These are phyloP conservation scores for Gryganskiella cystojenkinii DNA, from an alignment of 192 early-diverging fungal species.

Conservation along the genomic window DNA sequence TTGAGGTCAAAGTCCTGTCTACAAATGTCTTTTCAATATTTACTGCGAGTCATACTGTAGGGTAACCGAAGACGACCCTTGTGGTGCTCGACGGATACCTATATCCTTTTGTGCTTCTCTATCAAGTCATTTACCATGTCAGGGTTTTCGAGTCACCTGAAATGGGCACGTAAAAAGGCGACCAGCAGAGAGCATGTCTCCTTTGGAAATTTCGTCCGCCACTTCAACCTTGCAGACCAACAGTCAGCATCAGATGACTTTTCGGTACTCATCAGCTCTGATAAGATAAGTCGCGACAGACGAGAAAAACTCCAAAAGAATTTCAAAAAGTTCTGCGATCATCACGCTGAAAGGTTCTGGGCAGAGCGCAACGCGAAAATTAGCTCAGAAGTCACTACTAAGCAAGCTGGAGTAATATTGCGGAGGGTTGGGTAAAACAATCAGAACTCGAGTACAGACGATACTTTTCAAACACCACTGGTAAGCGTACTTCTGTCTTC, in stretches of 20 bases:
- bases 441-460: too few species aligned
- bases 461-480: too few species aligned
- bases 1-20: neutral
- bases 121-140: slow-evolving; percentile 8
- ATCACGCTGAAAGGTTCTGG: slow-evolving; percentile 18
- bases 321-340: neutral
- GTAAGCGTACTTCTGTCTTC: too few species aligned
- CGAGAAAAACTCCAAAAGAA: slow-evolving; percentile 9
- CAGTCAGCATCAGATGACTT: slow-evolving; percentile 8
- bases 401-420: slow-evolving; percentile 18
- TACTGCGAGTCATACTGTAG: too few species aligned
- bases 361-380: slow-evolving; percentile 1
- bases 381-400: slow-evolving; percentile 1
- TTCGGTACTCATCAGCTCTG: neutral
- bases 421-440: too few species aligned
- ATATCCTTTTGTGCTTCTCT: neutral
- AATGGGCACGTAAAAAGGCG: slow-evolving; percentile 15
- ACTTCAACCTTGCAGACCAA: slow-evolving; percentile 10
- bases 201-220: slow-evolving; percentile 17
- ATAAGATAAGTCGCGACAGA: neutral
- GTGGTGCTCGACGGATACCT: too few species aligned
- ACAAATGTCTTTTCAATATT: neutral
- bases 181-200: slow-evolving; percentile 16
- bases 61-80: too few species aligned
- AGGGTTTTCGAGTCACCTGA: neutral